Percentiles rank a stretch among this genome's conserved stretches.
Conservation (phyloP, 2,329 filamentous ascomycete species). For the Apiospora kogelbergensis region DNA sequence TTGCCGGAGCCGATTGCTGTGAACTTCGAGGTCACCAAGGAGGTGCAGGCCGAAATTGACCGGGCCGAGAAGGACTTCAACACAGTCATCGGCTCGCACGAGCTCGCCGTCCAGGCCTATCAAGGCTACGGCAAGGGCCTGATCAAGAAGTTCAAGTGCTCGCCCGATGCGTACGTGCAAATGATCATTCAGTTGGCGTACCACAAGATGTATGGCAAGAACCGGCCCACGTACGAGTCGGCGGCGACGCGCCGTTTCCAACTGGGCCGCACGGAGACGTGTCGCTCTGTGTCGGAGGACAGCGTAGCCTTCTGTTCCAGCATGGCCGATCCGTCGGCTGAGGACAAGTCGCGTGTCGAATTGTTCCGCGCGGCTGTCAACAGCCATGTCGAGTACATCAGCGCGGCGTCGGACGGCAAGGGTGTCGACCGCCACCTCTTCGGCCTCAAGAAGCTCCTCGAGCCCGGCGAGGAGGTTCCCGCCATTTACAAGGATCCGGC, state of each 20-base stretch:
- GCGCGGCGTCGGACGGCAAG: conserved; percentile 84
- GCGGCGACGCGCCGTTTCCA: conserved; percentile 95
- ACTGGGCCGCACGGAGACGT: conserved; percentile 93
- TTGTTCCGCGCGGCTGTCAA: conserved; percentile 81
- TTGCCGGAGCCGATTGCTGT: conserved; percentile 78
- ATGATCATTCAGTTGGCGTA: conserved; percentile 99
- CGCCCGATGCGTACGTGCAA: conserved; percentile 95
- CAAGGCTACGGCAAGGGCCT: conserved; percentile 97
- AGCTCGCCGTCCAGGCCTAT: conserved; percentile 92
- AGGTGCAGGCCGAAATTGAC: conserved; percentile 76
- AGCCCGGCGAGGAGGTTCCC: conserved; percentile 77
- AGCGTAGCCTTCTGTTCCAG: conserved; percentile 86
- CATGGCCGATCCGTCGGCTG: conserved; percentile 69
- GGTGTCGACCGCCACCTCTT: conserved; percentile 97
- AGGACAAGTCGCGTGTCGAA: conserved; percentile 65
- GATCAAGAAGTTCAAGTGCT: conserved; percentile 99
- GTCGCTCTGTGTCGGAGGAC: conserved; percentile 87
- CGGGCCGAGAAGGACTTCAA: conserved; percentile 77
- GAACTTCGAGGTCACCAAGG: conserved; percentile 74
- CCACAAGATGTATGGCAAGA: conserved; percentile 98
- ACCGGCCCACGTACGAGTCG: conserved; percentile 95
- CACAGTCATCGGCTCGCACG: conserved; percentile 79
- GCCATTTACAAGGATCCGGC: conserved; percentile 85
- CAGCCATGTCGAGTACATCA: conserved; percentile 87
- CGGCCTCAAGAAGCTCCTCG: conserved; percentile 87